Conservation (phyloP, 441 rosid genomes). For the Rhodomyrtus psidioides region DNA sequence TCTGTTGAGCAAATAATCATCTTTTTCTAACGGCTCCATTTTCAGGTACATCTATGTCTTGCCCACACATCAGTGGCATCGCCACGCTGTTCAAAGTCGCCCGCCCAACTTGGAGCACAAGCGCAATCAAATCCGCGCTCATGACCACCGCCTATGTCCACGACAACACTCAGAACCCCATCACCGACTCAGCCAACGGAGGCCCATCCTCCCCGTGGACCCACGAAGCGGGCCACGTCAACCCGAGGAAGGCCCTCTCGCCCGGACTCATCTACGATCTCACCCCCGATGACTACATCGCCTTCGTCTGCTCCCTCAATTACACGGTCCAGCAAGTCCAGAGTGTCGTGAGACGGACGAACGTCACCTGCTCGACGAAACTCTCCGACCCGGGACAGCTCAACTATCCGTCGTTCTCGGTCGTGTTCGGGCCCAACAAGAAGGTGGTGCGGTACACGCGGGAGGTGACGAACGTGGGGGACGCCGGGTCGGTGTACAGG, state of each 20-base stretch:
- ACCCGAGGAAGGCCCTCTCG: conserved; percentile 4
- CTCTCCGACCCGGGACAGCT: conserved; percentile 1
- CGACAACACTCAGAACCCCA: neutral
- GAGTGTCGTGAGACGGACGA: neutral
- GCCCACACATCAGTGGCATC: conserved; percentile 11
- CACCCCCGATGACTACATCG: neutral
- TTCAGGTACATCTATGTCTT: conserved; percentile 12
- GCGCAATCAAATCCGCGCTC: conserved; percentile 11
- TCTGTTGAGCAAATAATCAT: neutral
- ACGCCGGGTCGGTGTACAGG: neutral
- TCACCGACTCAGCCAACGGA: neutral
- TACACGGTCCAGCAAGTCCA: neutral
- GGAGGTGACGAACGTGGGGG: conserved; percentile 6
- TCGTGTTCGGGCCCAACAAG: neutral
- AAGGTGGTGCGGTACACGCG: neutral
- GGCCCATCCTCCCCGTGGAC: neutral
- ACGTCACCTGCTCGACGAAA: neutral
- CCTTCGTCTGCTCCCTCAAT: conserved; percentile 5
- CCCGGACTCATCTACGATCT: conserved; percentile 12
- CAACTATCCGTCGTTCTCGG: conserved; percentile 11
- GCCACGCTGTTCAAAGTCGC: conserved; percentile 12
- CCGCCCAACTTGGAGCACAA: conserved; percentile 8
- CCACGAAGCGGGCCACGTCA: conserved; percentile 6
- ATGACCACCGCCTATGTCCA: conserved; percentile 9
- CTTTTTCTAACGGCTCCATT: neutral